Evolutionary conservation across 768 basidiomycete species (phyloP).

Genomic region (Pleurotus tuber-regium): DNA sequence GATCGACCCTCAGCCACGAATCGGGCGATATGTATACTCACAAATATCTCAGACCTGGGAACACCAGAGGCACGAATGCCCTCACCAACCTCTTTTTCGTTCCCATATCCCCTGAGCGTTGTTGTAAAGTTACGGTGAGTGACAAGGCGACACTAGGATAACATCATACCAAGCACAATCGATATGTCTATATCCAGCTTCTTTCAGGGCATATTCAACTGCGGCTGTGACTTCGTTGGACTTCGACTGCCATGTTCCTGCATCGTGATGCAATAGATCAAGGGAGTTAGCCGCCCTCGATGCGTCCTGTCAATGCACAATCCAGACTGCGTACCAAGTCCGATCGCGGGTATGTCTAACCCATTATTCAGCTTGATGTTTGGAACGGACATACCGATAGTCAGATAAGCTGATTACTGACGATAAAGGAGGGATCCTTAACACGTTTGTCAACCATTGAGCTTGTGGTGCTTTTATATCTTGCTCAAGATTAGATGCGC

Average conservation of each 20-base stretch:
- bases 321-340: slow-evolving; percentile 46
- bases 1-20: too few species aligned
- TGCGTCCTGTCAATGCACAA: slow-evolving; percentile 15
- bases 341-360: slow-evolving; percentile 50
- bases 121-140: slow-evolving; percentile 6
- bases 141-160: background rate
- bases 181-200: slow-evolving; percentile 72
- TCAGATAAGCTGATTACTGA: slow-evolving; percentile 1
- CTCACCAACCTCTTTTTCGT: slow-evolving; percentile 79
- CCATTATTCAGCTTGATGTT: slow-evolving; percentile 62
- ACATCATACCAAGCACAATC: slow-evolving; percentile 56
- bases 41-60: slow-evolving; percentile 60
- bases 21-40: slow-evolving; percentile 21
- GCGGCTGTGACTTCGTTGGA: slow-evolving; percentile 70
- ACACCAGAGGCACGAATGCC: slow-evolving; percentile 79
- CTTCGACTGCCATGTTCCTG: slow-evolving; percentile 82
- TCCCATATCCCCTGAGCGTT: slow-evolving; percentile 53
- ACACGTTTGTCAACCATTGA: background rate
- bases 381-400: slow-evolving; percentile 22
- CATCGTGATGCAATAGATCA: slow-evolving; percentile 6
- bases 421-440: background rate
- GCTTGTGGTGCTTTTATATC: background rate
- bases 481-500: background rate
- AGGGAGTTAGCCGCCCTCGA: slow-evolving; percentile 2
- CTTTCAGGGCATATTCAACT: slow-evolving; percentile 71